Evolutionary conservation across 2,329 filamentous ascomycete species (phyloP), one percentile per base, ranked within the genome.

Genomic region (Clonostachys byssicola): DNA sequence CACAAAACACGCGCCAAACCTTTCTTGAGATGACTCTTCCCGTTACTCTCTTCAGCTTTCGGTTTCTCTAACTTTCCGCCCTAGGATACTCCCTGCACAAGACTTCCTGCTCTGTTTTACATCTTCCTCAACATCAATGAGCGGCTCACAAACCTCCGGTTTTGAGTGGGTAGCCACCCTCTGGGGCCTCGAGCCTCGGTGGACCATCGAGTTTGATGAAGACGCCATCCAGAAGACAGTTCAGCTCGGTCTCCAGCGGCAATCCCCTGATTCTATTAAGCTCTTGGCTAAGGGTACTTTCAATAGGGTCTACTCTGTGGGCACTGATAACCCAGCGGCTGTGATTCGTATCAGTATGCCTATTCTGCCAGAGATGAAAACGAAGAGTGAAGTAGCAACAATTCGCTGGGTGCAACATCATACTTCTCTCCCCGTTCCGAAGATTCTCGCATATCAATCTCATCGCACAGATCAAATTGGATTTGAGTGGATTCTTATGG

Each of bases 401-500:
- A 63, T 65, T 60, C 51, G 49, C n/a, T 43, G 62, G 3, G 45
- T 66, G 10, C 54, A 55, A 44, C 47, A 48, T 12, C 54, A 64
- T 36, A 64, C 60, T 9, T 56, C 54, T 2, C 57, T 64, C 39
- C 60, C 58, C 18, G 16, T 64, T 5, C 60, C 63, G n/a, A 47
- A 59, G 4, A 56, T 62, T 40, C 51, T 58, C 13, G 55, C 55
- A 16, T 64, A 60, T 48, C 12, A 18, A 39, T 39, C 36, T 39
- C 14, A 39, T 18, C 1, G 36, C 14, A 40, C 60, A 2, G 71
- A 69, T 34, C 54, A 61, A 18, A 56, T 71, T 30, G 66, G 63
- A 0, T 68, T 63, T 16, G 67, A 71, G 54, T 73, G 67, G 66
- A 70, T 70, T 10, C 44, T 70, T 12, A 67, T 71, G 62, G 54